These are phyloP conservation scores for Russula foetens DNA, from an alignment of 768 basidiomycete species.

Conservation along the genomic window DNA sequence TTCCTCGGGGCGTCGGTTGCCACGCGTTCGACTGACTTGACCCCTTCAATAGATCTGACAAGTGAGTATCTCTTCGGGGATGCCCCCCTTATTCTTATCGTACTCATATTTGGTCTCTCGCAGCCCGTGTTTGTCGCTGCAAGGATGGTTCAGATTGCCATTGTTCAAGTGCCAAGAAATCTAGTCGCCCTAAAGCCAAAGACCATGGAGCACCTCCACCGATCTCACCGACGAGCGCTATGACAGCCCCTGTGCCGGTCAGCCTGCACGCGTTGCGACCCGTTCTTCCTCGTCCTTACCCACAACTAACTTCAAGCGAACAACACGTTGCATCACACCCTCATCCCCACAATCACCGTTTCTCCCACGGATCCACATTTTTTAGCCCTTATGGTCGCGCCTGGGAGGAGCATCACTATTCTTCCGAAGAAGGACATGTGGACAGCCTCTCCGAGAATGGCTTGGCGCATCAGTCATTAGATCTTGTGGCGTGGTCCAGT, in stretches of 20 bases:
- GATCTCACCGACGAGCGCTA: conserved; percentile 19
- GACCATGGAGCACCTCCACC: neutral
- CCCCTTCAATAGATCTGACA: conserved; percentile 55
- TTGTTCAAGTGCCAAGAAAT: conserved; percentile 9
- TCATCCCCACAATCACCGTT: conserved; percentile 34
- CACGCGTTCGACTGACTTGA: conserved; percentile 38
- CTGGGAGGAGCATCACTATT: conserved; percentile 41
- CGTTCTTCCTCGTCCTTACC: conserved; percentile 53
- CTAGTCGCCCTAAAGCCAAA: neutral
- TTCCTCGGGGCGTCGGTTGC: conserved; percentile 60
- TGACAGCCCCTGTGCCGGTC: neutral
- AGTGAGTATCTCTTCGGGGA: conserved; percentile 6
- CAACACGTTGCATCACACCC: conserved; percentile 32
- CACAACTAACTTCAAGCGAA: conserved; percentile 30
- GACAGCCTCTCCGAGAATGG: conserved; percentile 9
- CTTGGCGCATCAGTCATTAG: neutral
- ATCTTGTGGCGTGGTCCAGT: conserved; percentile 15
- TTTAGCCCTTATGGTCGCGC: conserved; percentile 67
- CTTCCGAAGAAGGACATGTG: conserved; percentile 23
- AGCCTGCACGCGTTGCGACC: conserved; percentile 40
- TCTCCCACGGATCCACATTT: conserved; percentile 37
- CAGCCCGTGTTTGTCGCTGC: conserved; percentile 32
- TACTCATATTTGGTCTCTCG: neutral
- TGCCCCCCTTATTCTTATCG: neutral
- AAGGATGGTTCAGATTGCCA: conserved; percentile 10